Evolutionary conservation across 805 yeast genomes (phyloP), one percentile per base, ranked within the genome.

Genomic region (Kluyveromyces nonfermentans): DNA sequence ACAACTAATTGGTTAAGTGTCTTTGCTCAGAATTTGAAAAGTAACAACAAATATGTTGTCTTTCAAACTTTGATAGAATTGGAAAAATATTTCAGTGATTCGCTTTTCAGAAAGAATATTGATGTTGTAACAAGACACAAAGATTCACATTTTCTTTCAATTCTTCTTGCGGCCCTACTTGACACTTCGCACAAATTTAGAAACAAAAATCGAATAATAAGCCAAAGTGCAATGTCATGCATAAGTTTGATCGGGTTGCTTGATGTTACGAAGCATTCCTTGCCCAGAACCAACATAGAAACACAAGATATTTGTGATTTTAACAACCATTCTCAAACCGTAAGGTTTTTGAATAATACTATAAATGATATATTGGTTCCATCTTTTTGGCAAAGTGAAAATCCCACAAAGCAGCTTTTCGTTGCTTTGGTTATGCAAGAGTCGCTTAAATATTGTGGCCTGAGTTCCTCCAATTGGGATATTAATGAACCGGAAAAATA

Each of bases 351-450:
- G 28, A 67, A 76, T 3, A 70, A 73, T 52, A 77, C 89, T 40
- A 67, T 89, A 30, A 81, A 85, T 47, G 72, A 75, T 43, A 71
- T 77, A 46, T 69, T 93, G n/a, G 82, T 89, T 7, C 87, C 85
- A 30, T 78, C 87, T 1, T 89, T 88, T 62, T 82, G 94, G 78
- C 88, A 96, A 0, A 82, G 96, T 1, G 84, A 82, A 30, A 88
- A 88, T 56, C 96, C 97, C 0, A 75, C 77, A 18, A 77, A 78
- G 40, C 98, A 93, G 60, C 70, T 85, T 46, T 85, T 82, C 56
- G 71, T 88, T 31, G 96, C 96, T 0, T 83, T 77, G 60, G 83
- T 90, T 0, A 85, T 93, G 76, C 99, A 93, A 59, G 93, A 87
- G 49, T 80, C 82, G 40, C 64, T 93, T 41, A 78, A 78, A 50